These are phyloP conservation scores for Ganoderma multipileum DNA, from an alignment of 1,284 basidiomycete species.

Conservation along the genomic window DNA sequence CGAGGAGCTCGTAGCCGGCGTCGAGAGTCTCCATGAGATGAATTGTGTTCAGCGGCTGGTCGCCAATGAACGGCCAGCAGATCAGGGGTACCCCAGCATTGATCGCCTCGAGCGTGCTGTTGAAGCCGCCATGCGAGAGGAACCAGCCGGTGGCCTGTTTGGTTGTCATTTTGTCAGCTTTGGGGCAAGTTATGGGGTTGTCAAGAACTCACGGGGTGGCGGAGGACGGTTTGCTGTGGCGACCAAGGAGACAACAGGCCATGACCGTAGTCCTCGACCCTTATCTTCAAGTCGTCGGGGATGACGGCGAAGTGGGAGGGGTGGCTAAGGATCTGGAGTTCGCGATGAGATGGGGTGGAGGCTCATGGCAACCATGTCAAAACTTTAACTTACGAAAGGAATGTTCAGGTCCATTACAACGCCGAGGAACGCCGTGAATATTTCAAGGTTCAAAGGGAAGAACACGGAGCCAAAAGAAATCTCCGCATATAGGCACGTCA, in stretches of 20 bases:
- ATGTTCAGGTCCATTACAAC: slow-evolving; percentile 18
- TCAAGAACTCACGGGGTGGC: slow-evolving; percentile 5
- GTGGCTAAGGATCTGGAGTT: slow-evolving; percentile 19
- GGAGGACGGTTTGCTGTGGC: slow-evolving; percentile 20
- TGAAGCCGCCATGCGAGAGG: slow-evolving; percentile 34
- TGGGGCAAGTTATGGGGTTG: too few species aligned
- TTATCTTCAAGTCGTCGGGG: slow-evolving; percentile 8
- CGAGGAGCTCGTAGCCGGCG: slow-evolving; percentile 34
- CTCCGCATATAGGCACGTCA: slow-evolving; percentile 2
- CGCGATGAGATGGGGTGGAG: background rate
- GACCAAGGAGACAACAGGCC: slow-evolving; percentile 13
- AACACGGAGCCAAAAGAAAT: slow-evolving; percentile 22
- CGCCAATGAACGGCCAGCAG: slow-evolving; percentile 32
- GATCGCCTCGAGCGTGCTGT: slow-evolving; percentile 30
- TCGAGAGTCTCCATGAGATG: slow-evolving; percentile 27
- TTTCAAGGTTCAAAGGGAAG: slow-evolving; percentile 15
- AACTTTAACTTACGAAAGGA: slow-evolving; percentile 16
- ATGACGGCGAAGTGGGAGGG: slow-evolving; percentile 9
- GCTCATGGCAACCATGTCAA: background rate
- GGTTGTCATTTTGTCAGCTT: background rate
- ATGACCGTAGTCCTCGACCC: slow-evolving; percentile 12
- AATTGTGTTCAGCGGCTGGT: slow-evolving; percentile 34
- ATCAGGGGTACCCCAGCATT: slow-evolving; percentile 31
- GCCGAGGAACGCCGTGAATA: slow-evolving; percentile 19
- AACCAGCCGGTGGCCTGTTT: slow-evolving; percentile 27